These are phyloP conservation scores for Leishmania major DNA, from an alignment of 208 protist species.

Conservation along the genomic window DNA sequence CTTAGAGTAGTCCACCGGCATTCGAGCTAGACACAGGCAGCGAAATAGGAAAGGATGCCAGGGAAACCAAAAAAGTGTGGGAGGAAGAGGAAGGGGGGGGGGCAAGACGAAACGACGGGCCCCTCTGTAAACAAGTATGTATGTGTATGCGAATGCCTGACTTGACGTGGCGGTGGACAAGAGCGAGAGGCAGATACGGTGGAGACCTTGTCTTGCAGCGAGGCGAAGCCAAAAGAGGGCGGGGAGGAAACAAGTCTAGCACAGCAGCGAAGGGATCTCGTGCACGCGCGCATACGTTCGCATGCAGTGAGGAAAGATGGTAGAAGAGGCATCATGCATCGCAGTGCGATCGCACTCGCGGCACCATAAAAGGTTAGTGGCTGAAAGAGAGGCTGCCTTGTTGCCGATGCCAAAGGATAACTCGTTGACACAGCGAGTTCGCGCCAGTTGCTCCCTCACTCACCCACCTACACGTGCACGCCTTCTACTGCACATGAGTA, in stretches of 20 bases:
- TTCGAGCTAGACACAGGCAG: background rate
- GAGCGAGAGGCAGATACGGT: too few species aligned
- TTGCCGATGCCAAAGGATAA: background rate
- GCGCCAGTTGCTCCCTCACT: background rate
- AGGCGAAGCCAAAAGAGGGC: background rate
- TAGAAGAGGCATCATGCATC: background rate
- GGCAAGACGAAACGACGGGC: background rate
- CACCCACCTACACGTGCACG: too few species aligned
- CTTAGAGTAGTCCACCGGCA: conserved; percentile 34
- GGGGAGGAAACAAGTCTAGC: background rate
- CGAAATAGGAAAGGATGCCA: background rate
- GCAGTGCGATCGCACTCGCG: background rate
- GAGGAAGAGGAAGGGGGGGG: background rate
- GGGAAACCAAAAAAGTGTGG: background rate
- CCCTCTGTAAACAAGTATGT: background rate
- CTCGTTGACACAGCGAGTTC: background rate
- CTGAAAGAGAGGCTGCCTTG: background rate
- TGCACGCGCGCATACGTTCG: background rate
- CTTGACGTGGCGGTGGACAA: background rate
- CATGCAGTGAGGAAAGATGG: background rate
- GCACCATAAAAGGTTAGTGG: background rate
- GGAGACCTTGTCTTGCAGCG: too few species aligned
- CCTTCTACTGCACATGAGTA: background rate
- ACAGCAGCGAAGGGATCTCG: background rate
- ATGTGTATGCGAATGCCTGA: background rate